A percentile compares a stretch with the other conserved stretches of the same genome.
phyloP scores from a whole-genome alignment of 768 basidiomycete species.

The Rubroboletus pulcherrimus region DNA sequence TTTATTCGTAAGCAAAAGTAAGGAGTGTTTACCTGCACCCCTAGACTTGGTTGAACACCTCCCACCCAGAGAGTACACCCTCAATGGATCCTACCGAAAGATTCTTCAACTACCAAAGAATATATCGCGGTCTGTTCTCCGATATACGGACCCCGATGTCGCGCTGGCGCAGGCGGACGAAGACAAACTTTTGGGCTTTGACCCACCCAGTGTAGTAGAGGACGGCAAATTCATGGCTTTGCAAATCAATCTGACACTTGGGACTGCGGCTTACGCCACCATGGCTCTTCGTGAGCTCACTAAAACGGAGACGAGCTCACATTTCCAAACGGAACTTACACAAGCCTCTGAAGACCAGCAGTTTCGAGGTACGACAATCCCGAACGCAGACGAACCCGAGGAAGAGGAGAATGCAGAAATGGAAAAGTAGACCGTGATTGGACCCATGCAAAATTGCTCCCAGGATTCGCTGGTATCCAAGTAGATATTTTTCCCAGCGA shows the following conservation, averaged over 20 bases:
- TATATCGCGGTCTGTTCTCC: slow-evolving; percentile 75
- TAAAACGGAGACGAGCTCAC: slow-evolving; percentile 92
- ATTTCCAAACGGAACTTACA: slow-evolving; percentile 81
- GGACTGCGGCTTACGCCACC: slow-evolving; percentile 92
- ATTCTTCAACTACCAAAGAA: slow-evolving; percentile 83
- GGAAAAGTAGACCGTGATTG: not conserved
- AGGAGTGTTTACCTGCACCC: slow-evolving; percentile 19
- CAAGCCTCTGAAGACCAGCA: slow-evolving; percentile 78
- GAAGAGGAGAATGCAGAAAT: slow-evolving; percentile 10
- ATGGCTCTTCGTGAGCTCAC: slow-evolving; percentile 96
- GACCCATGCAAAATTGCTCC: not conserved
- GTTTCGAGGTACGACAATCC: slow-evolving; percentile 52
- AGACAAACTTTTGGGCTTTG: slow-evolving; percentile 81
- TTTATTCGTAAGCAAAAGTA: slow-evolving; percentile 89
- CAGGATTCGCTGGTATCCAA: not conserved
- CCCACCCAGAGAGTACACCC: slow-evolving; percentile 73
- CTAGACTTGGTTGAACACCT: slow-evolving; percentile 6
- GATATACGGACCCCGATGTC: slow-evolving; percentile 92
- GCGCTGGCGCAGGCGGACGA: slow-evolving; percentile 93
- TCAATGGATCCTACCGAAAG: slow-evolving; percentile 90
- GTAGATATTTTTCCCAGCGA: not conserved
- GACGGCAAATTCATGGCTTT: slow-evolving; percentile 86
- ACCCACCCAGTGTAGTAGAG: slow-evolving; percentile 59
- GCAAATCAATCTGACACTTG: slow-evolving; percentile 80
- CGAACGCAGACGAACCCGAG: slow-evolving; percentile 21